Base-by-base conservation (phyloP, 805 yeast species). In the Candida coleopterorum region DNA sequence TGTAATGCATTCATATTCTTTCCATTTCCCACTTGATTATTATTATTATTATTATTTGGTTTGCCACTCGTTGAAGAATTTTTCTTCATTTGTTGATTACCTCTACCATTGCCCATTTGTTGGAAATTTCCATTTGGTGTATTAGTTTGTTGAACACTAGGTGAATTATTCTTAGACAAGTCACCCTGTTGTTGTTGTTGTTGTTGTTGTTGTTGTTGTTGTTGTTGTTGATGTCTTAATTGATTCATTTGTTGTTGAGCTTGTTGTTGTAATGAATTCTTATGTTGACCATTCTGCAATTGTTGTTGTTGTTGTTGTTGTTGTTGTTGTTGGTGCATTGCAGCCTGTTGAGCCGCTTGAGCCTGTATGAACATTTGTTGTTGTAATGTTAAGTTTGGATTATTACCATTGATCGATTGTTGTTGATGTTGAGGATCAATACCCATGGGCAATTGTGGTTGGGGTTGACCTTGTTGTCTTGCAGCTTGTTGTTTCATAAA, bases 1-100 rank as follows among this genome's bases (percentile, higher is more conserved):
- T 81, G 85, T 26, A 85, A 62, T 1, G 90, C 89, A 49, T 70
- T 72, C 39, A 62, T 66, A 46, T 64, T 64, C 22, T 20, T 20
- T 6, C n/a, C n/a, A n/a, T 30, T 63, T 50, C 29, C 44, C 50
- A 18, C 46, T 43, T 32, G 36, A 5, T 12, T 18, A 12, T 27
- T 12, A 16, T 9, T 18, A n/a, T n/a, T n/a, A n/a, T n/a, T n/a
- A n/a, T n/a, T n/a, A n/a, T n/a, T n/a, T n/a, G n/a, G n/a, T n/a
- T 26, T 25, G 4, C 37, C 37, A 34, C 18, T 34, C 9, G 18
- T 11, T n/a, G 28, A 25, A 27, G 21, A 17, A 17, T 27, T 34
- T 11, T 26, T 34, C 10, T 18, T 27, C 7, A n/a, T 22, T n/a
- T 20, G 35, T 18, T 23, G n/a, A 10, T 3, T 15, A 12, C 25